These are phyloP conservation scores for Gymnopus androsaceus DNA, from an alignment of 1,284 basidiomycete genomes.

Conservation along the genomic window DNA sequence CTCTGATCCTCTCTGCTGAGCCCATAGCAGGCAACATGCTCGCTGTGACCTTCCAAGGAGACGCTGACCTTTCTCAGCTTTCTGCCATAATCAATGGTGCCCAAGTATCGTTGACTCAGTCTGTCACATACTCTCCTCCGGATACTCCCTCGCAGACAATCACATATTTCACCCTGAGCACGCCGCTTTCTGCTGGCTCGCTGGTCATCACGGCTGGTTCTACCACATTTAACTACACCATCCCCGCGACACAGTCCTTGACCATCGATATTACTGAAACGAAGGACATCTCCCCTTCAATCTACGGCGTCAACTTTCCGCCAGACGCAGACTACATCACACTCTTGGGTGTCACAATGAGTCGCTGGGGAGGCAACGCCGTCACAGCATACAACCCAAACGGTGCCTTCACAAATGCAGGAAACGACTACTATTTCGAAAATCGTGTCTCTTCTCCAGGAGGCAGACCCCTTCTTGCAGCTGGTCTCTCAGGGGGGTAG, in stretches of 20 bases:
- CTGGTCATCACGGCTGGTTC: constrained; percentile 42
- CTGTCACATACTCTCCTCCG: constrained; percentile 37
- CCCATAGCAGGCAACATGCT: constrained; percentile 46
- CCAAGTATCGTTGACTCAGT: constrained; percentile 28
- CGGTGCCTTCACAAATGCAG: constrained; percentile 53
- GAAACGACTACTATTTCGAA: constrained; percentile 56
- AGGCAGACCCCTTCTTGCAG: constrained; percentile 48
- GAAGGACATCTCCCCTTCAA: constrained; percentile 41
- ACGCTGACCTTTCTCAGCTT: constrained; percentile 41
- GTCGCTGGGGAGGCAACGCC: constrained; percentile 56
- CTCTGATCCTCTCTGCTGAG: constrained; percentile 51
- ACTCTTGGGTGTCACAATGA: constrained; percentile 46
- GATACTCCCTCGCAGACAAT: constrained; percentile 48
- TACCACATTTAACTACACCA: constrained; percentile 38
- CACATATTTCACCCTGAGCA: constrained; percentile 45
- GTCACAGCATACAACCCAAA: constrained; percentile 54
- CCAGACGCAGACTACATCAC: constrained; percentile 44
- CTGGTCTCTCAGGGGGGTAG: constrained; percentile 48
- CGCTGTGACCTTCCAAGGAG: constrained; percentile 48
- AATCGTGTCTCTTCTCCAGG: constrained; percentile 40
- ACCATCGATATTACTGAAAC: constrained; percentile 39
- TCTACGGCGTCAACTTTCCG: constrained; percentile 57
- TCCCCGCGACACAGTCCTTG: constrained; percentile 42
- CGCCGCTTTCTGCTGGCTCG: constrained; percentile 38
- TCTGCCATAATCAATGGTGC: constrained; percentile 38